phyloP scores from a whole-genome alignment of 2,329 filamentous ascomycete species.

The Colletotrichum euphorbiae region DNA sequence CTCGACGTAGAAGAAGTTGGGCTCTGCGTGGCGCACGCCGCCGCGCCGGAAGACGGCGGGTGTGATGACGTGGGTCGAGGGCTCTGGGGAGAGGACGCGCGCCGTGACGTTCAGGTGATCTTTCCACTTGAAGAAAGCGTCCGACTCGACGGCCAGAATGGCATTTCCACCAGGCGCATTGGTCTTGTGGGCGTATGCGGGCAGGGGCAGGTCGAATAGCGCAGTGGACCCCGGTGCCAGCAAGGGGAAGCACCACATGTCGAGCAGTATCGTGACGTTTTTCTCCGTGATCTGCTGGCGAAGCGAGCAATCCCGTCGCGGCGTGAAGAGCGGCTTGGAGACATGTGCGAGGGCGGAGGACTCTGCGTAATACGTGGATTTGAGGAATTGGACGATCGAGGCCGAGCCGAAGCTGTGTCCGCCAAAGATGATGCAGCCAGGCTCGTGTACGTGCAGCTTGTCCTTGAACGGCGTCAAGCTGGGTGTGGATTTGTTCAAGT shows the following conservation, averaged over 20 bases:
- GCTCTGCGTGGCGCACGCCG: slow-evolving; percentile 58
- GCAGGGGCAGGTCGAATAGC: slow-evolving; percentile 79
- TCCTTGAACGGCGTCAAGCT: slow-evolving; percentile 69
- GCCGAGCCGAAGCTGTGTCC: slow-evolving; percentile 87
- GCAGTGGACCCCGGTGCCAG: slow-evolving; percentile 70
- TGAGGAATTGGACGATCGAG: slow-evolving; percentile 80
- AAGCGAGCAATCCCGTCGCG: slow-evolving; percentile 66
- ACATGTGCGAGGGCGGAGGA: slow-evolving; percentile 59
- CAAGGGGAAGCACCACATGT: slow-evolving; percentile 84
- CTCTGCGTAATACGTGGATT: slow-evolving; percentile 78
- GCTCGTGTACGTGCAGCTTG: slow-evolving; percentile 75
- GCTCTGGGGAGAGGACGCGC: slow-evolving; percentile 70
- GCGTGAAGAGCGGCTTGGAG: slow-evolving; percentile 70
- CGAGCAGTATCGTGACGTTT: slow-evolving; percentile 76
- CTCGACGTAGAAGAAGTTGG: slow-evolving; percentile 80
- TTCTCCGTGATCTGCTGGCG: slow-evolving; percentile 74
- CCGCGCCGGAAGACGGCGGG: slow-evolving; percentile 55
- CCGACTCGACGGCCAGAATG: slow-evolving; percentile 78
- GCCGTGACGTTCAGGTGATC: slow-evolving; percentile 78
- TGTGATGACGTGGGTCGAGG: slow-evolving; percentile 56
- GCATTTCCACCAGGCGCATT: slow-evolving; percentile 66
- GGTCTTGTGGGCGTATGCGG: slow-evolving; percentile 68
- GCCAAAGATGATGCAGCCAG: slow-evolving; percentile 78
- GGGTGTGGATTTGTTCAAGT: slow-evolving; percentile 63
- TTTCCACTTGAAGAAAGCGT: slow-evolving; percentile 83